These are phyloP conservation scores for Dentipellis sp. DNA, from an alignment of 768 basidiomycete genomes.

Conservation along the genomic window DNA sequence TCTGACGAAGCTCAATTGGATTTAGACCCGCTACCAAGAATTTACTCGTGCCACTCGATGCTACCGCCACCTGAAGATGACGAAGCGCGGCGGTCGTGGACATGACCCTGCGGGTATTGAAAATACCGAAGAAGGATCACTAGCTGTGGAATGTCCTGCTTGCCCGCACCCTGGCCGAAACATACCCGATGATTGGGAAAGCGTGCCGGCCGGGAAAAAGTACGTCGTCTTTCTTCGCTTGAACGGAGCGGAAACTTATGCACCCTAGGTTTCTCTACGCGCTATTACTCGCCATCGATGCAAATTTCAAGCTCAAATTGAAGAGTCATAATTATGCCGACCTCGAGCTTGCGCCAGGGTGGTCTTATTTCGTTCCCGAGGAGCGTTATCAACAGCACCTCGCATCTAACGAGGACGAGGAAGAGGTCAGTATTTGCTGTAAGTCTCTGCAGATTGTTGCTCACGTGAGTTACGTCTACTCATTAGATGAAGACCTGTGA, in stretches of 20 bases:
- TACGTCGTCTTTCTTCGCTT: not conserved
- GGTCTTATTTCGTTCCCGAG: not conserved
- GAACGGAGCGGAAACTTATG: not conserved
- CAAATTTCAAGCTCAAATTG: not conserved
- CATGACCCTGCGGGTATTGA: not conserved
- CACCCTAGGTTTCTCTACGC: not conserved
- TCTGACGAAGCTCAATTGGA: too few species aligned
- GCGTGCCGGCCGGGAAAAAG: not conserved
- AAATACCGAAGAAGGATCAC: not conserved
- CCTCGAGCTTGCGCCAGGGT: not conserved
- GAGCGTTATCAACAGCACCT: not conserved
- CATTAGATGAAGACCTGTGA: conserved; percentile 4
- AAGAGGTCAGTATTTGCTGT: conserved; percentile 16
- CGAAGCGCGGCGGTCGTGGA: not conserved
- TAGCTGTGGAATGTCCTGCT: not conserved
- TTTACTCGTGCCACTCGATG: not conserved
- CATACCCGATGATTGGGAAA: not conserved
- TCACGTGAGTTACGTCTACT: too few species aligned
- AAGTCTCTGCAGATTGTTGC: too few species aligned
- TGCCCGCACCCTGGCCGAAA: not conserved
- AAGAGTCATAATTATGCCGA: not conserved
- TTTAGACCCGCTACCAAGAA: conserved; percentile 11
- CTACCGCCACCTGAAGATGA: not conserved
- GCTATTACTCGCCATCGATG: not conserved
- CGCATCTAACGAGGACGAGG: not conserved